Evolutionary conservation across 805 yeast genomes (phyloP).

Genomic region (Candida incommunis): DNA sequence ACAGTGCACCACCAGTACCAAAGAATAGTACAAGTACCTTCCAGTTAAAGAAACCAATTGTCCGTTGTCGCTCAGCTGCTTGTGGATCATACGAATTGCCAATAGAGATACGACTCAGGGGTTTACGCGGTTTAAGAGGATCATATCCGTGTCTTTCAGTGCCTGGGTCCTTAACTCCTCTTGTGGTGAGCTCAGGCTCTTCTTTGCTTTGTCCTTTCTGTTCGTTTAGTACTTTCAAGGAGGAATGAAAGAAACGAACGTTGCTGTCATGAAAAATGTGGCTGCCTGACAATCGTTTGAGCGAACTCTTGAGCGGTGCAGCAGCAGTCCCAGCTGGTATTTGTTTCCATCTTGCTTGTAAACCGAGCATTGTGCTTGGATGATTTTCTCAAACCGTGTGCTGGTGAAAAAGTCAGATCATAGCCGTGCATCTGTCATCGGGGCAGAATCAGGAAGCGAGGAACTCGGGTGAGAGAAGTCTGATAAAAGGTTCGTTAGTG

Average conservation of each 20-base stretch:
- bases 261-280: no score
- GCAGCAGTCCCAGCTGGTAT: no score
- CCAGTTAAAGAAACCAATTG: slow-evolving; percentile 46
- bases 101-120: slow-evolving; percentile 67
- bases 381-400: no score
- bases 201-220: not conserved
- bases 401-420: no score
- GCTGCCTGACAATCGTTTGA: no score
- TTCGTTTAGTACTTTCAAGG: not conserved
- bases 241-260: not conserved
- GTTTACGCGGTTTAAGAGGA: slow-evolving; percentile 32
- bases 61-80: slow-evolving; percentile 25
- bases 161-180: slow-evolving; percentile 10
- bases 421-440: no score
- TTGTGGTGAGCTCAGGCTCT: not conserved
- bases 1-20: slow-evolving; percentile 55
- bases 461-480: no score
- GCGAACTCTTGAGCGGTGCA: no score
- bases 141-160: slow-evolving; percentile 14
- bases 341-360: no score
- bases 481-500: no score
- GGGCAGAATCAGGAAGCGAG: no score
- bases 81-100: slow-evolving; percentile 34
- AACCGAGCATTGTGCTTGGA: no score
- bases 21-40: slow-evolving; percentile 59